Base-by-base conservation (phyloP, 768 basidiomycete genomes). In the Boletus sp. region DNA sequence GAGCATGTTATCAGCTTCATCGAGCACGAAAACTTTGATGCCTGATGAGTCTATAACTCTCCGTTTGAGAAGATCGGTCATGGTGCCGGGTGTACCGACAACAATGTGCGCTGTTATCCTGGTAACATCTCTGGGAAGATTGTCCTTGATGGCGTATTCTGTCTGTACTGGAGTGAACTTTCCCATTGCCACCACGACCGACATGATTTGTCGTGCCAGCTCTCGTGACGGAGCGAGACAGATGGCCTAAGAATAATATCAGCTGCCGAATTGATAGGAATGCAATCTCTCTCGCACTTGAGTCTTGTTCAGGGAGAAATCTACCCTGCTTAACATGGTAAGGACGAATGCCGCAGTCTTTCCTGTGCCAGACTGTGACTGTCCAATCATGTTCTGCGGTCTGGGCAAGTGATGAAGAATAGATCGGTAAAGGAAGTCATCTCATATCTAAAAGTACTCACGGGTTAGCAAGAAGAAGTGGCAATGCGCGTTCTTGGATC, bases 1-100 rank as follows among this genome's bases (percentile, higher is more conserved):
- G 64, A 99, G 78, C 96, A 98, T 98, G 74, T 98, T 97, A 74
- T 99, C 97, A 39, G 97, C 97, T 75, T 99, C 97, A 67, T 99
- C 97, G 8, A 98, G 79, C 4, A 98, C 96, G 55, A 98, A 93
- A 4, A 96, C 91, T 68, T 92, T 92, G 71, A 99, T 82, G 32
- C 86, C 78, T 47, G 80, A 82, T 15, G 87, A 77, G 67, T 98
- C 92, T 56, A 98, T 81, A 44, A 93, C 87, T 61, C 76, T 87
- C 66, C 82, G 80, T 63, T 85, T 77, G 65, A 98, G 84, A 67
- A 97, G 81, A 73, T 96, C 93, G 40, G 84, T 80, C 84, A 97
- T 88, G 20, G 96, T 98, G 15, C 97, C 97, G 0, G 97, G 95
- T 1, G 95, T 99, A 33, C 97, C 97, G 44, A 99, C 91, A 56